Evolutionary conservation across 805 yeast species (phyloP).

Genomic region (Saturnispora quitensis): DNA sequence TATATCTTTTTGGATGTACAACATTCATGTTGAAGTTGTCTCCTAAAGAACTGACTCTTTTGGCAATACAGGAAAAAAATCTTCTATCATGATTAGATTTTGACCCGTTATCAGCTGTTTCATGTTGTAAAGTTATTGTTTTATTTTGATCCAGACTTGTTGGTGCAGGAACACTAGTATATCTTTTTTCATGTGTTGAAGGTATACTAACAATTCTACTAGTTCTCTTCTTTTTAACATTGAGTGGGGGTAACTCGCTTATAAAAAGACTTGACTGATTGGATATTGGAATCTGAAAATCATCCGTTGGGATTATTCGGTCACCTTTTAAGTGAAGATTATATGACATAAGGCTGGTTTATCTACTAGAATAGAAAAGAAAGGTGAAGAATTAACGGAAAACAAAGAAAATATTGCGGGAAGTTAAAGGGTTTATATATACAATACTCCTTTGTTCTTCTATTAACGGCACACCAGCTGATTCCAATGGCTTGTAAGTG

Average conservation of each 20-base stretch:
- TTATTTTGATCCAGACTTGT: slow-evolving; percentile 1
- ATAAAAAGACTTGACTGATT: background rate
- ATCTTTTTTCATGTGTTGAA: background rate
- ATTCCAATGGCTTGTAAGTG: slow-evolving; percentile 7
- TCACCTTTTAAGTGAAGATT: slow-evolving; percentile 21
- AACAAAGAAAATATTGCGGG: background rate
- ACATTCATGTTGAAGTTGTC: background rate
- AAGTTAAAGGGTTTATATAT: no score
- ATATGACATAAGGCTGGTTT: slow-evolving; percentile 1
- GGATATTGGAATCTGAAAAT: slow-evolving; percentile 15
- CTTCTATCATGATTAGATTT: background rate
- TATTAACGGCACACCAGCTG: background rate
- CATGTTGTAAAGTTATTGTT: background rate
- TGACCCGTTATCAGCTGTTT: no score
- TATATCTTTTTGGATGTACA: background rate
- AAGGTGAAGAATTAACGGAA: background rate
- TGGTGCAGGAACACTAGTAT: slow-evolving; percentile 3
- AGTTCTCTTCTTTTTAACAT: background rate
- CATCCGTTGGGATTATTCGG: slow-evolving; percentile 15
- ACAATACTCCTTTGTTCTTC: background rate
- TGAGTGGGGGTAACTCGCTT: background rate
- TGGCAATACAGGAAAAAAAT: background rate
- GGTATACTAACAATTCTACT: background rate
- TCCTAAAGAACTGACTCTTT: slow-evolving; percentile 5
- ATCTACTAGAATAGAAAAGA: background rate